Conservation (phyloP, 2,329 filamentous ascomycete species). For the Sporothrix euskadiensis region DNA sequence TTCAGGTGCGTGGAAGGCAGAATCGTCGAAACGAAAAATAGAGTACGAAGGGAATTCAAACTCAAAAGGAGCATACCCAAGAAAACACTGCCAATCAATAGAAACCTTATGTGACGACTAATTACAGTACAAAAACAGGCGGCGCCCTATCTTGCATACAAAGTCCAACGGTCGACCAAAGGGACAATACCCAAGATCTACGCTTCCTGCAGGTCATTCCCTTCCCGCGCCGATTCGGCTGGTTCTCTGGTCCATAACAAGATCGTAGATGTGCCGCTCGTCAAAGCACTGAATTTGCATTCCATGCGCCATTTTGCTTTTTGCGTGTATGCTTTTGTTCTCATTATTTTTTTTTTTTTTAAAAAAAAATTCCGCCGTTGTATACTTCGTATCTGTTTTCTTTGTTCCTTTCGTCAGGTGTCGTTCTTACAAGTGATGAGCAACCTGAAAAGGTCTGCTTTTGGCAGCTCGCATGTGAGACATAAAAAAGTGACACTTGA, state of each 20-base stretch:
- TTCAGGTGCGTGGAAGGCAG: neutral
- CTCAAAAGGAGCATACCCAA: neutral
- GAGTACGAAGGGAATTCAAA: neutral
- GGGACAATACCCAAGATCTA: neutral
- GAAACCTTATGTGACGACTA: neutral
- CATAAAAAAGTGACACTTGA: constrained; percentile 18
- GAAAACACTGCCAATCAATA: too few species aligned
- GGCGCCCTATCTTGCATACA: neutral
- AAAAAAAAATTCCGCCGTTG: neutral
- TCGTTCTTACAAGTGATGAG: neutral
- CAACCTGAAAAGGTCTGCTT: neutral
- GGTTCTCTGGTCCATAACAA: neutral
- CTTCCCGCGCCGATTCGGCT: constrained; percentile 7
- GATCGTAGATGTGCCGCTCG: constrained; percentile 9
- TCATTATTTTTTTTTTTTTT: neutral
- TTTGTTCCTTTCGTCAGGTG: neutral
- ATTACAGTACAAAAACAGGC: neutral
- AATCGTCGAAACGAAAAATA: neutral
- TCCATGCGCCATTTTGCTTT: neutral
- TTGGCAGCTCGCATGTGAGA: constrained; percentile 21
- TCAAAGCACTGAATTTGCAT: neutral
- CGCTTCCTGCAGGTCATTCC: constrained; percentile 10
- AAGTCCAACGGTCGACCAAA: neutral
- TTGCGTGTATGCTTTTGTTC: neutral
- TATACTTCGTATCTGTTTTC: neutral